Percentiles rank a stretch among this genome's conserved stretches.
phyloP scores from a whole-genome alignment of 2,329 filamentous ascomycete species.

The Lecanicillium sp. region DNA sequence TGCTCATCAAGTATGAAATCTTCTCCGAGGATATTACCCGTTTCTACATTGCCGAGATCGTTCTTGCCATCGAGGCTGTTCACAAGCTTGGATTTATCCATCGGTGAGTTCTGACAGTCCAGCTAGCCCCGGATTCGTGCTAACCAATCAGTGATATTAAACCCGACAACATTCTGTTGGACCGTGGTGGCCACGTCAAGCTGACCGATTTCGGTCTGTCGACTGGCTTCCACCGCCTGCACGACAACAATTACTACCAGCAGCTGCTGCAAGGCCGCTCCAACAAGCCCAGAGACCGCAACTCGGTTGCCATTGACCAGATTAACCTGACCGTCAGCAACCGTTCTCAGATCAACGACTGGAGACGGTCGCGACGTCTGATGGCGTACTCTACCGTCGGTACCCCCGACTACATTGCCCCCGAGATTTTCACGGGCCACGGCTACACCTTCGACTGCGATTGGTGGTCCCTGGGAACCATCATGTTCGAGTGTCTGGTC shows the following conservation, averaged over 20 bases:
- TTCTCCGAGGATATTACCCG: slow-evolving; percentile 98
- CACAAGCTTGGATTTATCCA: slow-evolving; percentile 98
- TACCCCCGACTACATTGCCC: slow-evolving; percentile 96
- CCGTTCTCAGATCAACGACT: slow-evolving; percentile 96
- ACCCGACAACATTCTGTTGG: slow-evolving; percentile 95
- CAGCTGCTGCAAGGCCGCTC: slow-evolving; percentile 81
- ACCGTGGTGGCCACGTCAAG: slow-evolving; percentile 94
- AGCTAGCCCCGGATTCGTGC: no score
- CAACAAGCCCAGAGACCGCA: slow-evolving; percentile 70
- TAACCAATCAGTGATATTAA: slow-evolving; percentile 76
- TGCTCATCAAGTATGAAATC: slow-evolving; percentile 99
- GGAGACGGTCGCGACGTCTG: slow-evolving; percentile 89
- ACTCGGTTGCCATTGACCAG: slow-evolving; percentile 92
- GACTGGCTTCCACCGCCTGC: slow-evolving; percentile 94
- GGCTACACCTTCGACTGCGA: slow-evolving; percentile 96
- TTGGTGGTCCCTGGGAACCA: slow-evolving; percentile 98
- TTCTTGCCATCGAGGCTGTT: slow-evolving; percentile 96
- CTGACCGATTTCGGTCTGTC: slow-evolving; percentile 96
- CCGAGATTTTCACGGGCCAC: slow-evolving; percentile 94
- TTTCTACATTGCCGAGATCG: slow-evolving; percentile 98
- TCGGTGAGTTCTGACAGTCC: slow-evolving; percentile 60
- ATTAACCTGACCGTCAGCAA: slow-evolving; percentile 98
- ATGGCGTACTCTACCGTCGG: slow-evolving; percentile 98
- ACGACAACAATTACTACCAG: slow-evolving; percentile 98
- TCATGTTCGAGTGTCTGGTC: slow-evolving; percentile 99